Evolutionary conservation across 805 yeast species (phyloP), one percentile per base, ranked within the genome.

Genomic region (Saccharomycodes ludwigii): DNA sequence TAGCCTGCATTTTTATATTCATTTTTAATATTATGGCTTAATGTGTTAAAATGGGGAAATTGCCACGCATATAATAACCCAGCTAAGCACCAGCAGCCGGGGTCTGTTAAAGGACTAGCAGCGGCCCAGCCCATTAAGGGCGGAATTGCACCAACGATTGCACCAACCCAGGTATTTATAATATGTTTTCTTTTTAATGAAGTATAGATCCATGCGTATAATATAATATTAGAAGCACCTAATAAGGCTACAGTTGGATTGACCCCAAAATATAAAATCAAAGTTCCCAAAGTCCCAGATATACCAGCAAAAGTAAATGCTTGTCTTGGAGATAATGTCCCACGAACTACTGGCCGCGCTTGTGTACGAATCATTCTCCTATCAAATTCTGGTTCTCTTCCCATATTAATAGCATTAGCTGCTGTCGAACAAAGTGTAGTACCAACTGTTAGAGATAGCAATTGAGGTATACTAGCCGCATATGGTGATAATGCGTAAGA

Each of bases 51-150:
- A 54, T 91, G 98, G 2, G 98, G 98, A 55, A 91, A 91, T 56
- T 91, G 98, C 98, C 98, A 91, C 5, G 96, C 95, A 50, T 81
- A 91, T 24, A 91, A 59, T 32, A 91, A 59, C 0, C 79, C 83
- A 1, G 96, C 96, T 16, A 91, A 61, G 48, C 86, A 74, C 97
- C 97, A 88, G 3, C 94, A 93, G 6, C 91, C 96, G 0, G 97
- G 95, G 40, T 84, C 82, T 3, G 67, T 42, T 22, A 86, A 57
- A 1, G 85, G 71, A 3, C 83, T 73, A 9, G 95, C 80, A 0
- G 88, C 84, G 2, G 95, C 95, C 98, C 98, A 91, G 2, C 98
- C 98, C 98, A 91, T 91, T 31, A 91, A 65, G 14, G 98, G 98
- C 0, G 98, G 98, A 29, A 91, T 81, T 0, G 96, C 98, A 4